Evolutionary conservation across 108 stramenopile species (phyloP), one percentile per base, ranked within the genome.

Genomic region (Skeletonema costatum): DNA sequence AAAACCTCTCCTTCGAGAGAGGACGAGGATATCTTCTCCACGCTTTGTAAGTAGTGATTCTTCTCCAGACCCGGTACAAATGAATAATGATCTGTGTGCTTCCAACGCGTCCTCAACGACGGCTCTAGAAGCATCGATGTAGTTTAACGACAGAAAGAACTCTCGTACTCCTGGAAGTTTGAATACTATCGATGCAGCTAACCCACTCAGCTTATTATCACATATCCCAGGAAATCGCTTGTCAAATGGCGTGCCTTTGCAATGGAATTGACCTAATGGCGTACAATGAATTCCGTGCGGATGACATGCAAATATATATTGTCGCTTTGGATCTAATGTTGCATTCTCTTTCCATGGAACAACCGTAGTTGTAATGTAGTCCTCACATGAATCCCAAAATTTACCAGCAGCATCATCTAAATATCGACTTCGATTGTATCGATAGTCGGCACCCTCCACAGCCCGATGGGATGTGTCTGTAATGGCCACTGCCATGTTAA

Each of bases 181-280:
- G 69, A 93, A 93, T 38, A 93, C 56, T 33, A 89, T 80, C 16
- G 90, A 73, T 3, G 92, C 92, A 17, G 86, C 80, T 44, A 93
- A 68, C 8, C 84, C 70, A 19, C 66, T 68, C 3, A 87, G 21
- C 25, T 83, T 85, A 16, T 62, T 60, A 11, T 68, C 77, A 19
- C 76, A 76, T 21, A 87, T 51, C 38, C 75, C 71, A 6, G 82
- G 82, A 64, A 83, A 84, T 48, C 31, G 39, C 38, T 64, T 50
- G 64, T 83, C 78, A 68, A 83, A 87, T 5, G 64, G 60, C 17
- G 76, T 73, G 8, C 64, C 80, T 38, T 48, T 58, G 41, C 51
- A 36, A 61, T 66, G 64, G 32, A 82, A 74, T 32, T 68, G 38
- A 9, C 62, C 42, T 68, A 83, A 62, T 7, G 72, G 71, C 48